Base-by-base conservation (phyloP, 208 protist species). In the Spongospora subterranea region DNA sequence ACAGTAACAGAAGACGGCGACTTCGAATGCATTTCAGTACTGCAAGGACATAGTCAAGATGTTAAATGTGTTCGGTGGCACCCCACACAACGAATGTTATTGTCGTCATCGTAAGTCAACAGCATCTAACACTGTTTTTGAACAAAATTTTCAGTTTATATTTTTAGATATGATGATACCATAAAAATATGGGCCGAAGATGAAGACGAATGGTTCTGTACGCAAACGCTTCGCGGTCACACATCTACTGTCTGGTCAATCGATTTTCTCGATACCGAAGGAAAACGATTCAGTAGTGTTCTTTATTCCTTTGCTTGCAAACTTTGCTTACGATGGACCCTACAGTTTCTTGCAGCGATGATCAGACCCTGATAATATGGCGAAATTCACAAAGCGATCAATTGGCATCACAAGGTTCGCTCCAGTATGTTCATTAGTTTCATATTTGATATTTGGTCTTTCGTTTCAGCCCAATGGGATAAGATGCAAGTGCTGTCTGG, bases 131-230 rank as follows among this genome's bases (percentile, higher is more conserved):
- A 6, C 17, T 43, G 40, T 6, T 35, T 13, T 39, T 35, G 40
- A 6, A 6, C n/a, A 6, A 35, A 82, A 40, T 13, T n/a, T 82
- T 45, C 6, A 20, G 17, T 20, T 43, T 43, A 17, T 13, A 43
- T 35, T n/a, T 6, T 35, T 82, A 82, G 71, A n/a, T 82, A 82
- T n/a, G 71, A 82, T n/a, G 71, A 82, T 43, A 82, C 71, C 17
- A 35, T 82, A n/a, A 35, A 43, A 13, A 43, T 82, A 6, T 82
- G 71, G 71, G 71, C 71, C 17, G 71, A 82, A 82, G 71, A 82
- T n/a, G 71, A 82, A 43, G 71, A 82, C 71, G 71, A 82, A 20
- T 82, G 71, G 71, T 82, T 82, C n/a, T 82, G 71, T n/a, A n/a
- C 35, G 6, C 40, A 35, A n/a, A 43, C 40, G 35, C 71, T 82